Conservation (phyloP, 495 filamentous ascomycete species). For the Aspergillus asperescens region DNA sequence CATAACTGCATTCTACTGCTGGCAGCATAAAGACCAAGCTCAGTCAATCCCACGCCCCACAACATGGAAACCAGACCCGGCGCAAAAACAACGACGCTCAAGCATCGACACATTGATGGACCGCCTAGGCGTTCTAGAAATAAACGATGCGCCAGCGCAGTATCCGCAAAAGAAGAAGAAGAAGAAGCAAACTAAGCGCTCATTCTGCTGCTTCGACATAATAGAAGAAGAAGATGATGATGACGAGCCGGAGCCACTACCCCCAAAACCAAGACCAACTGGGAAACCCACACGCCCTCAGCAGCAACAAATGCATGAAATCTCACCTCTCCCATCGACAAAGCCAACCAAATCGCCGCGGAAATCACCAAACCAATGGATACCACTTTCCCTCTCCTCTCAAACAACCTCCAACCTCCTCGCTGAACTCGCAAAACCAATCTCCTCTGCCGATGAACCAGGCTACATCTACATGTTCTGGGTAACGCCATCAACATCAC, state of each 20-base stretch:
- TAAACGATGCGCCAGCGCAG: constrained; percentile 33
- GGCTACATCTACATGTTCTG: constrained; percentile 99
- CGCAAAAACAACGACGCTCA: constrained; percentile 50
- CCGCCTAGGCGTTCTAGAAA: constrained; percentile 65
- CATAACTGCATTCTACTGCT: constrained; percentile 68
- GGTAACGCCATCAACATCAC: constrained; percentile 56
- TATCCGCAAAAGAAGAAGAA: constrained; percentile 22
- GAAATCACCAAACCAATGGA: constrained; percentile 52
- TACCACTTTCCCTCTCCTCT: constrained; percentile 58
- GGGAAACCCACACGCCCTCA: constrained; percentile 1
- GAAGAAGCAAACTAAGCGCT: constrained; percentile 9
- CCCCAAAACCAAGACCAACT: constrained; percentile 7
- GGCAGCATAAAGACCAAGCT: constrained; percentile 91
- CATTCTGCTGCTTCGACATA: constrained; percentile 38
- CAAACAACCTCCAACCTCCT: constrained; percentile 61
- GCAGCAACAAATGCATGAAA: constrained; percentile 7
- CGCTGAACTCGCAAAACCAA: constrained; percentile 74
- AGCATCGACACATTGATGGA: constrained; percentile 83
- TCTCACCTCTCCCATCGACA: constrained; percentile 3
- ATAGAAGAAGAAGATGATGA: constrained; percentile 23
- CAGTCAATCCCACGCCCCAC: constrained; percentile 21
- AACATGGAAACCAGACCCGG: constrained; percentile 15
- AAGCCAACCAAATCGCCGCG: constrained; percentile 9
- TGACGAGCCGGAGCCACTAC: background rate
- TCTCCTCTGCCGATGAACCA: constrained; percentile 70